Evolutionary conservation across 108 stramenopile genomes (phyloP).

Genomic region (Cyclostephanos tholiformis): DNA sequence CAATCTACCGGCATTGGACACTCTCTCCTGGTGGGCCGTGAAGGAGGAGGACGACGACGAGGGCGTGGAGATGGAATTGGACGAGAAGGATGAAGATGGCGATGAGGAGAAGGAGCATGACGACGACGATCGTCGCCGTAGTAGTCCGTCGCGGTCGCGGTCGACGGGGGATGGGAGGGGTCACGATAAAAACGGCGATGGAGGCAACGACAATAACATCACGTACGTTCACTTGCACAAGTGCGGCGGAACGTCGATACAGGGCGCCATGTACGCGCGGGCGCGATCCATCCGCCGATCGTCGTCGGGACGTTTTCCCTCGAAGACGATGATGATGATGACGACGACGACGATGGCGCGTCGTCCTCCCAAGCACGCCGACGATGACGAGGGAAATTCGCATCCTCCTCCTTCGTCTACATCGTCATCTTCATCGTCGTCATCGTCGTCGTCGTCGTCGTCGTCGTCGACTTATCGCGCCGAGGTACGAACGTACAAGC

Average conservation of each 20-base stretch:
- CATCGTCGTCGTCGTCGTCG: not conserved
- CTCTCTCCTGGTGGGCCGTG: conserved; percentile 28
- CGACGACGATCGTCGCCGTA: no score
- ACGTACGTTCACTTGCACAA: conserved; percentile 36
- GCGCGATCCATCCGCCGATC: conserved; percentile 6
- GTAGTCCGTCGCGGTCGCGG: no score
- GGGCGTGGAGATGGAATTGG: no score
- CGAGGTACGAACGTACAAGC: conserved; percentile 24
- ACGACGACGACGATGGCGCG: not conserved
- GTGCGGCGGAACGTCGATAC: conserved; percentile 36
- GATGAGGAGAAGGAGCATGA: no score
- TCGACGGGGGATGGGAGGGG: no score
- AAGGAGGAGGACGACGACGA: not conserved
- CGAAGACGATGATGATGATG: not conserved
- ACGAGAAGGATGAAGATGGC: no score
- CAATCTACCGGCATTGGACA: conserved; percentile 23
- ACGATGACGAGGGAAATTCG: no score
- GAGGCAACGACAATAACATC: conserved; percentile 4
- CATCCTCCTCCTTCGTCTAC: no score
- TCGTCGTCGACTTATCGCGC: conserved; percentile 3
- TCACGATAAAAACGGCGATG: not conserved
- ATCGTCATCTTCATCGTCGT: no score
- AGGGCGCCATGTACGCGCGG: conserved; percentile 16
- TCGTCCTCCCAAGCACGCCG: no score
- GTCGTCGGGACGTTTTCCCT: not conserved